These are phyloP conservation scores for Aspergillus alliaceus DNA, from an alignment of 2,329 filamentous ascomycete species.

Conservation along the genomic window DNA sequence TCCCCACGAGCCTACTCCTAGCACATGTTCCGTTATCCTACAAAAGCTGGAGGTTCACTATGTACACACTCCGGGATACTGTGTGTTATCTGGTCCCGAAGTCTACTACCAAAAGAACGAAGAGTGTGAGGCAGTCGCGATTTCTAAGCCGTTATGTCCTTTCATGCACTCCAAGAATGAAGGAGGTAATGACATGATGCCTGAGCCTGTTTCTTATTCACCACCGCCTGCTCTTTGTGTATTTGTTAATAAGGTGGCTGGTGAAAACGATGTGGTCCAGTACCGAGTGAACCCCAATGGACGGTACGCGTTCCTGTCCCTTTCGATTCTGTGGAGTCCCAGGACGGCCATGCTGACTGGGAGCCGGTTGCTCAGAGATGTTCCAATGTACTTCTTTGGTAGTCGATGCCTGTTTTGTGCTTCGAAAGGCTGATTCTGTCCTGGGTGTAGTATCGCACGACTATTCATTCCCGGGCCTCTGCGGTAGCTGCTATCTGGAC, in stretches of 20 bases:
- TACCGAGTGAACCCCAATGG: neutral
- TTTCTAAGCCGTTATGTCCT: no score
- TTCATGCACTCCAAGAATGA: no score
- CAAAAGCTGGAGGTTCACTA: neutral
- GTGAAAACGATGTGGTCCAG: neutral
- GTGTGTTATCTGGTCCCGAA: neutral
- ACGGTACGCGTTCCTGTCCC: neutral
- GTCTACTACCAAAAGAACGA: neutral
- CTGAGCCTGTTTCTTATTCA: no score
- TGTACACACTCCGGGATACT: neutral
- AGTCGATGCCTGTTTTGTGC: neutral
- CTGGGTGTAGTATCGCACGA: neutral
- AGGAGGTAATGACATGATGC: no score
- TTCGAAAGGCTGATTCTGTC: neutral
- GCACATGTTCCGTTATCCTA: accelerated
- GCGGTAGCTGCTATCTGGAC: neutral
- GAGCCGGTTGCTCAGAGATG: no score
- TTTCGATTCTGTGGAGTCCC: no score
- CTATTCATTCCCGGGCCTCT: neutral
- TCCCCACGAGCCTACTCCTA: neutral
- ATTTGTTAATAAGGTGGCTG: no score
- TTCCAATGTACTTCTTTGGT: neutral
- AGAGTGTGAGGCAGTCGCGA: no score
- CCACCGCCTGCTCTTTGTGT: no score
- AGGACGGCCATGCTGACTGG: no score